Evolutionary conservation across 2,329 filamentous ascomycete genomes (phyloP), one percentile per base, ranked within the genome.

Genomic region (Pyrenochaeta sp.): DNA sequence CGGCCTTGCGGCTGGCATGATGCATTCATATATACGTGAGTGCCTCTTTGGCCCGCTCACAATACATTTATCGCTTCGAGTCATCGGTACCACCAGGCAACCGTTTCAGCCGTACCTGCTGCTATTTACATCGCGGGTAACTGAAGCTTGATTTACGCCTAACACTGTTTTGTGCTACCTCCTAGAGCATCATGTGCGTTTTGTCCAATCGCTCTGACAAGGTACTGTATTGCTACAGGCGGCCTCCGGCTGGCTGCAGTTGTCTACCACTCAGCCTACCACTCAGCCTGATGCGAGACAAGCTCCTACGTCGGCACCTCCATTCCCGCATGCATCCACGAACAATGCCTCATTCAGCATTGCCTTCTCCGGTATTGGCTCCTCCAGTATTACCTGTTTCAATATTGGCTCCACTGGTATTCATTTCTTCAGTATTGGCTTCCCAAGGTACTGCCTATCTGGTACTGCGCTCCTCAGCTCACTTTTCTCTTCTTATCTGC

Each of bases 121-220:
- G 28, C 62, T 58, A 63, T 55, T 54, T 32, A 44, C 50, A 58
- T 54, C 54, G 24, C 15, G 46, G n/a, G 34, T 37, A 40, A 49
- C 24, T 50, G 48, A 58, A 22, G 47, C 58, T 50, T 83, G 81
- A 58, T 22, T 39, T 15, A 52, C 54, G 52, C 54, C 52, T 60
- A 27, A 32, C 36, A 30, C n/a, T 37, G 25, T 48, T 28, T 10
- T 30, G 51, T 6, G 9, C 40, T 43, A 24, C 19, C 12, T 22
- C 12, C 15, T 13, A 54, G n/a, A 44, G 53, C 61, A 28, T 15
- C 27, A 19, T 27, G 4, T n/a, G 13, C 25, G 19, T 19, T 13
- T 19, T 19, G 44, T 32, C 44, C 44, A 46, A 46, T 46, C 44
- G n/a, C 15, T 32, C 4, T 30, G 3, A 15, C n/a, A 32, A 46